Percentiles rank a stretch among this genome's conserved stretches.
These are phyloP conservation scores for Blattamonas nauphoetae DNA, from an alignment of 78 protist genomes.

Conservation along the genomic window DNA sequence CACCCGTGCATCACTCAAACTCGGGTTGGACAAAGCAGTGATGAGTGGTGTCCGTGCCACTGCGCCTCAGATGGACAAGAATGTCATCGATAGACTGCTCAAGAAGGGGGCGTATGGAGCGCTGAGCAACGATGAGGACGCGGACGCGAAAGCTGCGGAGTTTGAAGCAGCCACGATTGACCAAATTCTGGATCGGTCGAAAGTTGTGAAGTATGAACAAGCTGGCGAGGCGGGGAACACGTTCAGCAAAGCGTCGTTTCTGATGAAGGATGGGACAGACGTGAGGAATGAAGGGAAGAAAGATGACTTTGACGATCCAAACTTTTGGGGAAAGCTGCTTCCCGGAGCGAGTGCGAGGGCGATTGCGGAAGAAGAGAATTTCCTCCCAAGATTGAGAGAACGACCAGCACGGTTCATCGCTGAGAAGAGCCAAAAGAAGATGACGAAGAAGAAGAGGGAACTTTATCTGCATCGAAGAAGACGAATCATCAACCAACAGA, in stretches of 20 bases:
- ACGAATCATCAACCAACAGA: too few relatives aligned
- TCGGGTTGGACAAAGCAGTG: slow-evolving; percentile 67
- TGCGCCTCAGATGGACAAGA: too few relatives aligned
- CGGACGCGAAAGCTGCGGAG: not conserved
- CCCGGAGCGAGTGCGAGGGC: not conserved
- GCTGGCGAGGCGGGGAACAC: not conserved
- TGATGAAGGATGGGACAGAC: not conserved
- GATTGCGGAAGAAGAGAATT: too few relatives aligned
- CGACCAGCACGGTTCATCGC: too few relatives aligned
- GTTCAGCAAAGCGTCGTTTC: not conserved
- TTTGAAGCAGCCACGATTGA: not conserved
- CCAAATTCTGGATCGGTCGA: not conserved
- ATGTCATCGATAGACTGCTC: not conserved
- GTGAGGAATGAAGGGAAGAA: not conserved
- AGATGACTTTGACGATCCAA: not conserved
- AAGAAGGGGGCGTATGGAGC: not conserved
- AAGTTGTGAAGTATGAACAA: not conserved
- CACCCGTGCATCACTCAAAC: slow-evolving; percentile 60
- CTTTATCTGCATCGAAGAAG: too few relatives aligned
- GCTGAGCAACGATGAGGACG: not conserved
- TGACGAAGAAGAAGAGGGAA: too few relatives aligned
- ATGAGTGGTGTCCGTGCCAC: too few relatives aligned
- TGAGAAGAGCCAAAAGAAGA: too few relatives aligned
- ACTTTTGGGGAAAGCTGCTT: not conserved
- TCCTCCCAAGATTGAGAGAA: too few relatives aligned